Conservation (phyloP, 2,329 filamentous ascomycete genomes). For the Tolypocladium ophioglossoides region DNA sequence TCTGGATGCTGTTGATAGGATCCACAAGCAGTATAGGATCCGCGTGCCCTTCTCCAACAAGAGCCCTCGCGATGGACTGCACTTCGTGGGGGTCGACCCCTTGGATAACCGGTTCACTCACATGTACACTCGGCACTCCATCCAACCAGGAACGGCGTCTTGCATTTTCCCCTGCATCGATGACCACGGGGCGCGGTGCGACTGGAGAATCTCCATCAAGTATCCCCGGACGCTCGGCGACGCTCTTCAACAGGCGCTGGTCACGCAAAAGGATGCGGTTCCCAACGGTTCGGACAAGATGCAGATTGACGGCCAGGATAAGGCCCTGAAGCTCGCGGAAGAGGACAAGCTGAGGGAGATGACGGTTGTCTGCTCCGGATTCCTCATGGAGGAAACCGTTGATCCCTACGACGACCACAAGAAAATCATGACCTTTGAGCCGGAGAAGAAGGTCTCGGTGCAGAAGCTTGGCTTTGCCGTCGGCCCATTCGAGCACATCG, state of each 20-base stretch:
- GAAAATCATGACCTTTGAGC: constrained; percentile 80
- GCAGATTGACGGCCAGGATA: constrained; percentile 30
- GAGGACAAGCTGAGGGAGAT: constrained; percentile 86
- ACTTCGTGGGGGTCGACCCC: constrained; percentile 79
- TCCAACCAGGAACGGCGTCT: constrained; percentile 67
- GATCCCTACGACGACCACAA: constrained; percentile 69
- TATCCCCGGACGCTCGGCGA: constrained; percentile 82
- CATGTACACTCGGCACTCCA: constrained; percentile 75
- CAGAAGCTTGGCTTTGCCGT: constrained; percentile 90
- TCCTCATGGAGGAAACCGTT: constrained; percentile 70
- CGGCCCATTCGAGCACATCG: constrained; percentile 89
- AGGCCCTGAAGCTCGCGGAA: constrained; percentile 41
- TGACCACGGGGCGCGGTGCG: constrained; percentile 67
- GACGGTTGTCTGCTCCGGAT: constrained; percentile 82
- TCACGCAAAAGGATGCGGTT: constrained; percentile 26
- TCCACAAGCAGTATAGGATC: constrained; percentile 36
- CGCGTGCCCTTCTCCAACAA: constrained; percentile 68
- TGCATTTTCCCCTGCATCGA: constrained; percentile 93
- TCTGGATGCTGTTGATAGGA: constrained; percentile 21
- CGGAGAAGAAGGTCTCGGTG: constrained; percentile 63
- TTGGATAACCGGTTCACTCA: constrained; percentile 80
- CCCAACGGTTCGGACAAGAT: constrained; percentile 22
- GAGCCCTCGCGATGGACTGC: constrained; percentile 72
- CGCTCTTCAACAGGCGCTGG: constrained; percentile 42
- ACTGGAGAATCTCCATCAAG: constrained; percentile 82